Base-by-base conservation (phyloP, 2,329 filamentous ascomycete species). In the Trichoderma sp. region DNA sequence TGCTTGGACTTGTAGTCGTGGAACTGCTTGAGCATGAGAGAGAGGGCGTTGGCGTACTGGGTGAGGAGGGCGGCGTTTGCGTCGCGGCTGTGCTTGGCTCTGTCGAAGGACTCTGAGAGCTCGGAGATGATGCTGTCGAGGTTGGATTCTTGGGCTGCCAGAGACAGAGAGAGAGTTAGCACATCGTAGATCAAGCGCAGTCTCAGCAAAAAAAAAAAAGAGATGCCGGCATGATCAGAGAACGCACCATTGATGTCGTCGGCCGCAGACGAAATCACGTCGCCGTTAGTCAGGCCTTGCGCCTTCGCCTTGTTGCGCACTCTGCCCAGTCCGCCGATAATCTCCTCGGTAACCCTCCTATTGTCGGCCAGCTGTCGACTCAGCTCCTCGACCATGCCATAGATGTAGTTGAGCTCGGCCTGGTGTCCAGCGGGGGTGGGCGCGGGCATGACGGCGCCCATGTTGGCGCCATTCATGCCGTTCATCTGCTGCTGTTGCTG, bases 371-470 rank as follows among this genome's bases (percentile, higher is more conserved):
- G 81, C 74, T 89, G 86, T 37, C 85, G 84, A 72, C 87, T 89
- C 57, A 90, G 81, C 74, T 89, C 87, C 73, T 90, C 88, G 12
- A 90, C 88, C 85, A 90, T 87, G 71, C 83, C 82, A 74, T 90
- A 89, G 74, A 90, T 89, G 77, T 89, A 87, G 74, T 89, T 89
- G 69, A 90, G 83, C 77, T 90, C 88, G 63, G 87, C 85, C 76
- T 90, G 87, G 75, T 90, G 88, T 57, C 87, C 88, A 19, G 88
- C 88, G n/a, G 88, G 88, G 17, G 86, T 88, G 15, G 88, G 87
- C 53, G 84, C 81, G 57, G 83, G 81, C 67, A 84, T 82, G 69
- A 81, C 82, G 35, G 78, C 79, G 32, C 80, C 78, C 78, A 83
- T 80, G 72, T 80, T 81, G 71, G 76, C 78, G 73, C 82, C 83